Base-by-base conservation (phyloP, 176 grass and related monocot genomes). In the Coix lacrymajobi region DNA sequence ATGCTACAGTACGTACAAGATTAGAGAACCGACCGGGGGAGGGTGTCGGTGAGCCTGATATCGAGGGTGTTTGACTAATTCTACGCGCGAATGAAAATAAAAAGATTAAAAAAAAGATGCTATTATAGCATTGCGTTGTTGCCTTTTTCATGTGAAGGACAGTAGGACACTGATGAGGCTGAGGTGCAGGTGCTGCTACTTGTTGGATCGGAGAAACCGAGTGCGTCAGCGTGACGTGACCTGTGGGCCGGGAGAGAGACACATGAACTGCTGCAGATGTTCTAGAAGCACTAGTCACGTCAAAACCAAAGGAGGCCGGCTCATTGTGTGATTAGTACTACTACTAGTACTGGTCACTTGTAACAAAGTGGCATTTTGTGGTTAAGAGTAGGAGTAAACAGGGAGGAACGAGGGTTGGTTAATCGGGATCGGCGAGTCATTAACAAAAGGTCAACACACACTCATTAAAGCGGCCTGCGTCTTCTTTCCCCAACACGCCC, bases 401-500 rank as follows among this genome's bases (percentile, higher is more conserved):
- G 8, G 6, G 20, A 56, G 28, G 68, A 37, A 8, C 8, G 22
- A 10, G 29, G 60, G 26, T 70, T 48, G 63, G 17, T 66, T 86
- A 57, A 74, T 70, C 4, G 75, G 75, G 80, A 90, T 90, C 37
- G 66, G 58, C 17, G 79, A 82, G 37, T 0, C 11, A 16, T 73
- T 86, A 73, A 41, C 41, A 68, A 61, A 79, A 89, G 71, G 79
- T 83, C 79, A 79, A 83, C 73, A 81, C 71, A 79, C 77, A 38
- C 78, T 86, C 79, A 90, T 73, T 82, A 86, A 90, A 86, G 79
- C 45, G 17, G 30, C 14, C 11, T 46, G 78, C 77, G 32, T 60
- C 79, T 16, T 78, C 78, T 86, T 90, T 86, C 29, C 37, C 83
- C 79, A 82, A 58, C 83, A 83, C 73, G 66, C 56, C 33, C 43